Evolutionary conservation across 2,329 filamentous ascomycete species (phyloP), one percentile per base, ranked within the genome.

Genomic region (Fusarium musae): DNA sequence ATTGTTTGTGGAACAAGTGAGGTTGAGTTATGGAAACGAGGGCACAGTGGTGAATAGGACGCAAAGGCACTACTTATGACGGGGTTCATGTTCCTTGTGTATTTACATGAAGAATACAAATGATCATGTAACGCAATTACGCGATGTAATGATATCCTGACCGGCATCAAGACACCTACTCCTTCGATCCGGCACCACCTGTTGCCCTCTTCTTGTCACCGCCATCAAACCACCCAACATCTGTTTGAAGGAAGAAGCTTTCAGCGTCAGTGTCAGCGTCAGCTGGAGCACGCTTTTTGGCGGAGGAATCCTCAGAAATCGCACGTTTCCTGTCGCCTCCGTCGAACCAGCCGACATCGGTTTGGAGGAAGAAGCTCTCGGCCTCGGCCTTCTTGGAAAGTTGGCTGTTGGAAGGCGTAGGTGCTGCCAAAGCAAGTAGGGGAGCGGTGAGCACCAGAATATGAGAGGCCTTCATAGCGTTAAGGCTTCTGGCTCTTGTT

Each of bases 341-440:
- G 4, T 63, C 60, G 16, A 63, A 63, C 60, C 60, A 59, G 2
- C 53, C 43, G 12, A 63, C 53, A 10, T 63, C 43, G 7, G 43
- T 50, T 7, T 50, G 53, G 3, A 34, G 23, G 17, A 63, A 59
- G 26, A 49, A 47, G 30, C 37, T 63, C 43, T 63, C 19, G 15
- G 53, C 36, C 28, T 59, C 43, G 12, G 37, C 30, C 6, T 40
- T 42, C 44, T 44, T 59, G 16, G 30, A 12, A 13, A 56, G 19
- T 17, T 30, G n/a, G 6, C 9, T 43, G 8, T 30, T 36, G 13
- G 30, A 11, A 15, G 43, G 26, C 9, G 37, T 39, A 12, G 54
- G 26, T 26, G 26, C 26, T 6, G 26, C 26, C 26, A 26, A 26
- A 26, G 26, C 5, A 26, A 26, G 26, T 26, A 26, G 26, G 6